Evolutionary conservation across 2,329 filamentous ascomycete genomes (phyloP).

Genomic region (Cercospora sesami): DNA sequence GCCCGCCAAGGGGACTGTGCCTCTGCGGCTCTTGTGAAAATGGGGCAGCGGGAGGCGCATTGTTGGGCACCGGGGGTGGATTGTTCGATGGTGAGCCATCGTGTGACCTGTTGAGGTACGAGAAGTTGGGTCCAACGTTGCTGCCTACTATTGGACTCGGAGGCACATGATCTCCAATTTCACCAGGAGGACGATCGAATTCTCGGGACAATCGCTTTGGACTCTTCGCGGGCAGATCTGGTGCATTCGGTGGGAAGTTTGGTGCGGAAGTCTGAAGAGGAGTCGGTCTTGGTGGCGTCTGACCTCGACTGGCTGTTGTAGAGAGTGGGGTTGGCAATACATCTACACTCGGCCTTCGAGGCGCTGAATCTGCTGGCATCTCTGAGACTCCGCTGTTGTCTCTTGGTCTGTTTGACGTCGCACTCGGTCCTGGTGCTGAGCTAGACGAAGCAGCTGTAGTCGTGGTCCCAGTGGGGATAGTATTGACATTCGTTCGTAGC

Average conservation of each 20-base stretch:
- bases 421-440: background rate
- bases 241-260: background rate
- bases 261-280: conserved; percentile 5
- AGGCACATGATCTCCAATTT: conserved; percentile 13
- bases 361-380: conserved; percentile 28
- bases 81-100: background rate
- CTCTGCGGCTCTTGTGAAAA: conserved; percentile 7
- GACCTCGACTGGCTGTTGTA: background rate
- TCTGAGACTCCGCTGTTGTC: conserved; percentile 27
- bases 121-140: conserved; percentile 16
- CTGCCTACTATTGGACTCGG: conserved; percentile 18
- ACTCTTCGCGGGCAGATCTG: conserved; percentile 16
- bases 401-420: background rate
- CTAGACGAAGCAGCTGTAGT: conserved; percentile 9
- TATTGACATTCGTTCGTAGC: conserved; percentile 25
- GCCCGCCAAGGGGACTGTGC: conserved; percentile 2
- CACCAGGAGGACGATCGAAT: conserved; percentile 11
- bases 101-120: conserved; percentile 1
- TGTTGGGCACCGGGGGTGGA: background rate
- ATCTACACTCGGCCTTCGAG: conserved; percentile 7
- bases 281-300: conserved; percentile 12
- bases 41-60: conserved; percentile 2
- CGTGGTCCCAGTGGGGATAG: conserved; percentile 14
- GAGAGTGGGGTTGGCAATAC: conserved; percentile 6
- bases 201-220: conserved; percentile 16